Conservation (phyloP, 768 basidiomycete genomes). For the Leccinum boreale region DNA sequence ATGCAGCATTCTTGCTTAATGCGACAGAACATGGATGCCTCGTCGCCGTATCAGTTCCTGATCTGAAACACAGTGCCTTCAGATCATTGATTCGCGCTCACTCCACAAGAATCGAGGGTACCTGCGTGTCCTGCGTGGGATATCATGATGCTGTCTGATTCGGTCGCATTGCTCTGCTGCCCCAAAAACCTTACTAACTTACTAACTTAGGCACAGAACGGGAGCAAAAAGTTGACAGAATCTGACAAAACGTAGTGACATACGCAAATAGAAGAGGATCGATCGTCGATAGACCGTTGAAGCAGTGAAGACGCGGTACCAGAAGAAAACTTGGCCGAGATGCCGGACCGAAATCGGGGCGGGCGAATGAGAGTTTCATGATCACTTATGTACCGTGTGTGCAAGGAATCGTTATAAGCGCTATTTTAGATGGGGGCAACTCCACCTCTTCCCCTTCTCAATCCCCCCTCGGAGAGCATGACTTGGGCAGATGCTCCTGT, state of each 20-base stretch:
- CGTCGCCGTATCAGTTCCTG: not conserved
- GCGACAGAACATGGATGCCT: not conserved
- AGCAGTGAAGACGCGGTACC: too few relatives aligned
- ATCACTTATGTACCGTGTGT: conserved; percentile 3
- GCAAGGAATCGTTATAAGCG: conserved; percentile 18
- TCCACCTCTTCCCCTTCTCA: conserved; percentile 8
- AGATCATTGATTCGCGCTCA: not conserved
- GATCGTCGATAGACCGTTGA: too few relatives aligned
- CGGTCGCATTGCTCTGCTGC: not conserved
- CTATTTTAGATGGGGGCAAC: conserved; percentile 3
- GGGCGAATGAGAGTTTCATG: not conserved
- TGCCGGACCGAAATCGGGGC: not conserved
- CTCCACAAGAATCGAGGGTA: not conserved
- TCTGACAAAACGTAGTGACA: not conserved
- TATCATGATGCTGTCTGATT: not conserved
- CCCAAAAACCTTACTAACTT: not conserved
- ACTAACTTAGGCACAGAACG: not conserved
- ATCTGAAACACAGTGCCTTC: not conserved
- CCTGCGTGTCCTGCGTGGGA: not conserved
- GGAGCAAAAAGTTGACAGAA: not conserved
- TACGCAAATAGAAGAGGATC: not conserved
- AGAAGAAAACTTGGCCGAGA: too few relatives aligned
- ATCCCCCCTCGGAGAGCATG: conserved; percentile 13
- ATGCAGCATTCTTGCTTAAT: not conserved
- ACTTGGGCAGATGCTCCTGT: conserved; percentile 28